These are phyloP conservation scores for Malus sieversii DNA, from an alignment of 306 rosid species.

Conservation along the genomic window DNA sequence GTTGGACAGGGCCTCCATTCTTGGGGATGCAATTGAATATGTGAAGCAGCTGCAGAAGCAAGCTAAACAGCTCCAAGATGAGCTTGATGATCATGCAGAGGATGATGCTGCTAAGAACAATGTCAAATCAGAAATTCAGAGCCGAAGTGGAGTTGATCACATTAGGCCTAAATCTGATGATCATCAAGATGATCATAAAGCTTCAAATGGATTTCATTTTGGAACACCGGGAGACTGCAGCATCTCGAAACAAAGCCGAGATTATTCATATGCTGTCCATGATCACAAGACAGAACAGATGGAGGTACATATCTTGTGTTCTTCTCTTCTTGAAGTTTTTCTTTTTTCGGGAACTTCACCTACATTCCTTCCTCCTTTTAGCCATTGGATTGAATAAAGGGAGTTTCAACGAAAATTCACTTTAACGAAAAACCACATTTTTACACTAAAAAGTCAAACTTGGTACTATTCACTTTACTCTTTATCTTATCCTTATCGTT, in stretches of 20 bases:
- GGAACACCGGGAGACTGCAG: constrained; percentile 34
- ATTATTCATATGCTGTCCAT: constrained; percentile 27
- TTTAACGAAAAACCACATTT: no score
- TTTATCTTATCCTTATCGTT: no score
- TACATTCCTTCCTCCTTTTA: background rate
- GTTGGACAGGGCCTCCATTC: constrained; percentile 72
- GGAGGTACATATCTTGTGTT: constrained; percentile 41
- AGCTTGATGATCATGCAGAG: constrained; percentile 62
- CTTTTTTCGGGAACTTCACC: background rate
- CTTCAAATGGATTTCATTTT: constrained; percentile 32
- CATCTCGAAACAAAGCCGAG: constrained; percentile 37
- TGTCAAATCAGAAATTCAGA: constrained; percentile 29
- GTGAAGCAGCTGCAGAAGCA: constrained; percentile 70
- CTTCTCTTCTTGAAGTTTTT: background rate
- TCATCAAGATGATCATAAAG: constrained; percentile 12
- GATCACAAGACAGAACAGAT: constrained; percentile 68
- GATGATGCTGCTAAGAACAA: constrained; percentile 32
- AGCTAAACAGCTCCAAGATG: constrained; percentile 63
- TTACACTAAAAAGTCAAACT: no score
- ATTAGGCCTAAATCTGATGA: constrained; percentile 23
- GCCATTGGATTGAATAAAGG: background rate
- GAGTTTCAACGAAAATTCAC: no score
- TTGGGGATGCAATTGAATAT: constrained; percentile 79
- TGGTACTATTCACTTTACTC: no score
- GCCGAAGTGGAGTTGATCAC: constrained; percentile 13